Base-by-base conservation (phyloP, 2,329 filamentous ascomycete genomes). In the Didymella segeticola region DNA sequence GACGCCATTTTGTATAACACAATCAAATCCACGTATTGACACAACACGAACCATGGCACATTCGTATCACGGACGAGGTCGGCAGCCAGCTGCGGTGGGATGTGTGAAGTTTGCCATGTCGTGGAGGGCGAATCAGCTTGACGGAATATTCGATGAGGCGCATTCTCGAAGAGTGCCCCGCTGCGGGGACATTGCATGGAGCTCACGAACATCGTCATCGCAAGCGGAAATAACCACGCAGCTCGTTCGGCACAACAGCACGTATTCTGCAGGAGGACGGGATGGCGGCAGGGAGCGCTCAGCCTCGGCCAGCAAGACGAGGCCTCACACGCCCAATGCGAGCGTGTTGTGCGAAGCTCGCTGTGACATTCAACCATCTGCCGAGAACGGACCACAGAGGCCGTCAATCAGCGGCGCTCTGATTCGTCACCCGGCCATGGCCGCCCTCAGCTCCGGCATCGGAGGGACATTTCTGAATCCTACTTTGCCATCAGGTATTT, bases 361-460 rank as follows among this genome's bases (percentile, higher is more conserved):
- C 34, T 37, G 25, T 33, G 38, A 47, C 20, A 14, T 46, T 37
- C 20, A 43, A 14, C 14, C 37, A 47, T 34, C 26, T 51, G 53
- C 47, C 47, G 53, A 50, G 51, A 43, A 50, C 52, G 51, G 51
- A 53, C 42, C 48, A 34, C 26, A 22, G 17, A 20, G 20, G 37
- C 19, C 47, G 37, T 48, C 30, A 46, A 70, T 69, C 60, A 64
- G 26, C 48, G 22, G 55, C 57, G 29, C 31, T 53, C 42, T 67
- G 62, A 68, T 68, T 67, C 60, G 65, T 60, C 47, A 45, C 33
- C 41, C 48, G 50, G 55, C 41, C 42, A 34, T 47, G 53, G 57
- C 58, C 59, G 56, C 58, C 58, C 55, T 58, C 47, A 43, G 43
- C 66, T 67, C 68, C 69, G 67, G 64, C 53, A 68, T 72, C 69